Evolutionary conservation across 164 flowering plant species (phyloP), one percentile per base, ranked within the genome.

Genomic region (Hamamelis virginiana): DNA sequence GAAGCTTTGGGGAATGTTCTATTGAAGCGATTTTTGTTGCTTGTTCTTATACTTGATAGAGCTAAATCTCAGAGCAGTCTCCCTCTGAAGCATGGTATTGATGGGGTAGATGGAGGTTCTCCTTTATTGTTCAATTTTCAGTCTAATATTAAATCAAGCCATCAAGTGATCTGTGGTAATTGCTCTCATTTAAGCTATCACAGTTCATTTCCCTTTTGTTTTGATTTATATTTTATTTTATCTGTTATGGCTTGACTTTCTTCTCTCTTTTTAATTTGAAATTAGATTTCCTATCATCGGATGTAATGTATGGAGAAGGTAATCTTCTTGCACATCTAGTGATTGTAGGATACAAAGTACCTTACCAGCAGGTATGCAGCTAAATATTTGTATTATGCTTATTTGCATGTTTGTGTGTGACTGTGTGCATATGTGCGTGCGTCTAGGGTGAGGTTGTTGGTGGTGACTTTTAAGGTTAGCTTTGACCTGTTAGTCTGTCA

Each of bases 231-330:
- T 25, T 33, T 55, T 67, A 25, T 21, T 9, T 73, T 51, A n/a
- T 60, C 8, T 67, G 38, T 44, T 67, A 55, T 44, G 23, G 57
- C 55, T 67, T 81, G 67, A 75, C 58, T 55, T 71, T 57, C 72
- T 16, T 60, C 47, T 68, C 64, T 72, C 65, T 78, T 33, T 33
- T 33, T 70, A 58, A 22, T 44, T 62, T 21, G 43, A 47, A 78
- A 71, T 44, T 76, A 96, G 99, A 91, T 56, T 91, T 96, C 74
- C 70, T 96, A 65, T 72, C 96, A 22, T 80, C 92, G 19, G 95
- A 90, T 68, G 82, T 85, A 41, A 96, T 96, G 98, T 97, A 88
- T 83, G 99, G 99, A 67, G 98, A 93, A 83, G 99, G 99, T 33
- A 87, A 91, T 79, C 86, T 96, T 62, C 77, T 91, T 61, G 84